These are phyloP conservation scores for Carex sylvatica DNA, from an alignment of 202 grass and related monocot genomes.

Conservation along the genomic window DNA sequence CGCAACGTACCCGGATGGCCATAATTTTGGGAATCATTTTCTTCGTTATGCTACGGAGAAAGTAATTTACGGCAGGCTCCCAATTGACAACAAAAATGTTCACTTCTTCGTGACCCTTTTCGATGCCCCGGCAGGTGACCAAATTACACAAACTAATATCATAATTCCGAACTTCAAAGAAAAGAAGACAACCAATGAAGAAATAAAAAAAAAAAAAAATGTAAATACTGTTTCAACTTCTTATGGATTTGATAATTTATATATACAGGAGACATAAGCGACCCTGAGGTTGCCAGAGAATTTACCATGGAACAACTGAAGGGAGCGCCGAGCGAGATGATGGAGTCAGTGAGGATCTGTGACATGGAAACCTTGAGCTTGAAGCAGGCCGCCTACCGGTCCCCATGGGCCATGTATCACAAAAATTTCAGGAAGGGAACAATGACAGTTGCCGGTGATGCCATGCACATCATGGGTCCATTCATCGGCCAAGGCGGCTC, in stretches of 20 bases:
- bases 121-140: constrained; percentile 7
- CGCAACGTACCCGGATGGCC: constrained; percentile 25
- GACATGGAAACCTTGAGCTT: constrained; percentile 40
- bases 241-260: constrained; percentile 7
- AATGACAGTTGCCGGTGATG: constrained; percentile 41
- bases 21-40: constrained; percentile 14
- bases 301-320: background rate
- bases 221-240: background rate
- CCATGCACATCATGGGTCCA: constrained; percentile 42
- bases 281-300: constrained; percentile 21
- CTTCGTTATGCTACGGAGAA: background rate
- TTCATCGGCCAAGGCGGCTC: constrained; percentile 48
- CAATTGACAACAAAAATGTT: constrained; percentile 28
- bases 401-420: constrained; percentile 31
- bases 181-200: background rate
- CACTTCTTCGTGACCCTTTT: constrained; percentile 23
- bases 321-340: constrained; percentile 23
- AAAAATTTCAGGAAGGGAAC: constrained; percentile 20
- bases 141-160: background rate
- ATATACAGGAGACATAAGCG: background rate
- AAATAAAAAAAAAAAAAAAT: background rate
- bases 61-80: constrained; percentile 19
- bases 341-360: constrained; percentile 25
- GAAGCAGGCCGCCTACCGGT: background rate
- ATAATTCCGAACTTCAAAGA: background rate